A percentile compares a stretch with the other conserved stretches of the same genome.
phyloP scores from a whole-genome alignment of 2,329 filamentous ascomycete genomes.

The Emergomyces pasteurianus region DNA sequence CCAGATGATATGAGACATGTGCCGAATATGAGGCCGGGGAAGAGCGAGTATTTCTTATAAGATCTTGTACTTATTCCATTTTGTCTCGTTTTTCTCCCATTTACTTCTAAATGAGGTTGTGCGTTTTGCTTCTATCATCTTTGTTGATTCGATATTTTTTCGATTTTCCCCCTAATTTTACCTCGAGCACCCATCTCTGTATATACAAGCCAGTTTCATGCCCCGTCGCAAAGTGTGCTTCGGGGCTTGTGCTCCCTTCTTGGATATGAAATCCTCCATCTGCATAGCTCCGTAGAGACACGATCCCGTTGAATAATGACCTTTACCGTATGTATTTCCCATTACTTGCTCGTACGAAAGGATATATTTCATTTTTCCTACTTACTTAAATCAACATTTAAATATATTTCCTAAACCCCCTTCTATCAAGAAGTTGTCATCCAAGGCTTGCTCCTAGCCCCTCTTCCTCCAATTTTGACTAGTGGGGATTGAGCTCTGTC shows the following conservation, averaged over 20 bases:
- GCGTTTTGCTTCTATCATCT: neutral
- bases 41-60: slow-evolving; percentile 38
- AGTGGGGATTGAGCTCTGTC: too few species aligned
- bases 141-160: neutral
- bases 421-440: too few species aligned
- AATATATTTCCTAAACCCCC: too few species aligned
- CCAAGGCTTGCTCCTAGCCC: too few species aligned
- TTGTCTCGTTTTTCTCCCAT: neutral
- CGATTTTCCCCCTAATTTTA: neutral
- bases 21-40: slow-evolving; percentile 32
- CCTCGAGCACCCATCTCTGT: neutral
- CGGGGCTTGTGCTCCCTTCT: neutral
- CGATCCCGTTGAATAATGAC: neutral
- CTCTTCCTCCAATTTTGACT: too few species aligned
- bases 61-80: neutral
- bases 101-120: neutral
- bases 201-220: neutral
- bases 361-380: too few species aligned
- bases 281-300: neutral
- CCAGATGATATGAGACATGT: slow-evolving; percentile 36
- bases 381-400: too few species aligned
- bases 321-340: too few species aligned
- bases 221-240: neutral
- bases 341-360: too few species aligned
- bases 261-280: neutral